These are phyloP conservation scores for Xylaria sp. DNA, from an alignment of 2,329 filamentous ascomycete genomes.

Conservation along the genomic window DNA sequence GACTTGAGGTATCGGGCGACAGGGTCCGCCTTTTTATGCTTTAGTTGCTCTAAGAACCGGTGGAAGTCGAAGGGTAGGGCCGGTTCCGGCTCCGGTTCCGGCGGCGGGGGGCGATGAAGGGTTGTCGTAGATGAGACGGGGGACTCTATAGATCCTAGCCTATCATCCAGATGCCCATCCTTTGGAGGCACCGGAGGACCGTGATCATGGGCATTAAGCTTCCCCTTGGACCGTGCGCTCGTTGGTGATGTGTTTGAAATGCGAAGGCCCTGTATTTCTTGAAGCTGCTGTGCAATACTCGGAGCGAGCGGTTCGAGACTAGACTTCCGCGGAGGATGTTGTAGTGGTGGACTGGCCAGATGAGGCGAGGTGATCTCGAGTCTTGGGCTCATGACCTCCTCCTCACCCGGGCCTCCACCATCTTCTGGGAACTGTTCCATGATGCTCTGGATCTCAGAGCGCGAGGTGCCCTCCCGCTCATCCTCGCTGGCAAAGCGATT, in stretches of 20 bases:
- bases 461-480: slow-evolving; percentile 74
- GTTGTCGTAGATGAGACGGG: slow-evolving; percentile 61
- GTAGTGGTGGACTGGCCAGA: slow-evolving; percentile 68
- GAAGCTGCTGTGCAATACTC: slow-evolving; percentile 59
- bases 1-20: slow-evolving; percentile 96
- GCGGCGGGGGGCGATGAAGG: slow-evolving; percentile 72
- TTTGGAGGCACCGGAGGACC: slow-evolving; percentile 70
- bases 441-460: slow-evolving; percentile 92
- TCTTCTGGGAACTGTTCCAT: slow-evolving; percentile 94
- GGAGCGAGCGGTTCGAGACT: slow-evolving; percentile 79
- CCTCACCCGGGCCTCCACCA: slow-evolving; percentile 74
- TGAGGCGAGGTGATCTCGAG: slow-evolving; percentile 84
- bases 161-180: slow-evolving; percentile 62
- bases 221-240: slow-evolving; percentile 52
- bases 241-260: slow-evolving; percentile 54
- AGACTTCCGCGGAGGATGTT: slow-evolving; percentile 84
- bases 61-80: slow-evolving; percentile 96
- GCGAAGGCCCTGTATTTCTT: slow-evolving; percentile 57
- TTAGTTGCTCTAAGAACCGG: slow-evolving; percentile 92
- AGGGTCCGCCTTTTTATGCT: slow-evolving; percentile 96
- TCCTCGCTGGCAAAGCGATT: slow-evolving; percentile 68
- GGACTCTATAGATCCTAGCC: slow-evolving; percentile 44
- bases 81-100: slow-evolving; percentile 81
- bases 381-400: slow-evolving; percentile 92
- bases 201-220: slow-evolving; percentile 52